Conservation (phyloP, 495 filamentous ascomycete genomes). For the Penicillium odoratum region DNA sequence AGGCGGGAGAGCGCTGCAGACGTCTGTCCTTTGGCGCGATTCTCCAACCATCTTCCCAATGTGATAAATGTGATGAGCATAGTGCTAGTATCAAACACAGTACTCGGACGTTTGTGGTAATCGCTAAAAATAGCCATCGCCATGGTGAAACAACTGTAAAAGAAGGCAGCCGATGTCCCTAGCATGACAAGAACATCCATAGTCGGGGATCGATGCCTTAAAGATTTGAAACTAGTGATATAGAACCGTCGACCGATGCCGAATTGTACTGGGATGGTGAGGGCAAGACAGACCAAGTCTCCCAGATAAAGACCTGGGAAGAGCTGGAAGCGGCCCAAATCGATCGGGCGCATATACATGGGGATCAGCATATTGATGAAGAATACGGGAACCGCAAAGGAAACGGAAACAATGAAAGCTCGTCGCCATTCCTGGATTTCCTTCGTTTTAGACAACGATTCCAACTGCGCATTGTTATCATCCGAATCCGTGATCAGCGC, state of each 20-base stretch:
- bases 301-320: conserved; percentile 80
- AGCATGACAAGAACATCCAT: conserved; percentile 98
- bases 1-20: conserved; percentile 91
- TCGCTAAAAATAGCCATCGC: conserved; percentile 66
- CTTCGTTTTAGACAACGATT: conserved; percentile 92
- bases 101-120: conserved; percentile 75
- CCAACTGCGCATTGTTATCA: conserved; percentile 94
- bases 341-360: conserved; percentile 69
- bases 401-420: conserved; percentile 70
- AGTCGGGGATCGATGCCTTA: conserved; percentile 86
- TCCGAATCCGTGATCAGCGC: conserved; percentile 87
- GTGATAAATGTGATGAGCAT: conserved; percentile 99
- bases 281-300: conserved; percentile 74
- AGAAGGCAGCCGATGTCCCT: conserved; percentile 96
- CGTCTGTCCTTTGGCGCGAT: conserved; percentile 93
- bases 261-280: conserved; percentile 95
- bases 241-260: conserved; percentile 95
- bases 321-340: conserved; percentile 68
- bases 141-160: conserved; percentile 93
- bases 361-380: conserved; percentile 89
- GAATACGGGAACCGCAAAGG: conserved; percentile 90
- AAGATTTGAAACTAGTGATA: conserved; percentile 80
- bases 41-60: conserved; percentile 89
- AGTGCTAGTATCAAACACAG: conserved; percentile 95
- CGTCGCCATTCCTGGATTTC: conserved; percentile 91